These are phyloP conservation scores for Fagus crenata DNA, from an alignment of 306 rosid genomes.

Conservation along the genomic window DNA sequence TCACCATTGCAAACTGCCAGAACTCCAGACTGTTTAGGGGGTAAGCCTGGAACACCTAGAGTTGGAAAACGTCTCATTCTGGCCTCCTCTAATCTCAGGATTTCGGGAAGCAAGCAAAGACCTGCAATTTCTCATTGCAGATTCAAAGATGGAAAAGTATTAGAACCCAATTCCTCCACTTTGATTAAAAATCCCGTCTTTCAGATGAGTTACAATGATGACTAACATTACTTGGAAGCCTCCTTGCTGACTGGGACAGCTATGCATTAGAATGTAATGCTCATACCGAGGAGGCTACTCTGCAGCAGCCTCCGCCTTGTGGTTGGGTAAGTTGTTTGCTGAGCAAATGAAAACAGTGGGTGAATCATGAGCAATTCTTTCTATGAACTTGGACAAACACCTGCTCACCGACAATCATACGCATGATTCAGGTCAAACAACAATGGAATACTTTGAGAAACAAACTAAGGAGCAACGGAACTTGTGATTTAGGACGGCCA, in stretches of 20 bases:
- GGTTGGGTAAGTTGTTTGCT: neutral
- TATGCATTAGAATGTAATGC: neutral
- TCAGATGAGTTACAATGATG: slow-evolving; percentile 56
- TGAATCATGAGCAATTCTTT: neutral
- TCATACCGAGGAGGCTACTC: neutral
- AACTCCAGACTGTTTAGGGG: slow-evolving; percentile 26
- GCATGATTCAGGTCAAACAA: neutral
- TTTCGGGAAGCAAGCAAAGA: slow-evolving; percentile 38
- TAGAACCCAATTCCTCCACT: slow-evolving; percentile 29
- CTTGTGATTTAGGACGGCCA: neutral
- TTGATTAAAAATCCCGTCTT: slow-evolving; percentile 39
- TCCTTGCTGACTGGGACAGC: neutral
- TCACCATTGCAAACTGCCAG: slow-evolving; percentile 26
- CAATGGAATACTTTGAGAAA: neutral
- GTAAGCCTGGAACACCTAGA: slow-evolving; percentile 32
- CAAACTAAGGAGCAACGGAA: neutral
- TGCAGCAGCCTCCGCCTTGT: neutral
- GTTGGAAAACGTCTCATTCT: slow-evolving; percentile 55
- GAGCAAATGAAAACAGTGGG: neutral
- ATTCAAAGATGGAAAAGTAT: slow-evolving; percentile 32
- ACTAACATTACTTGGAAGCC: slow-evolving; percentile 29
- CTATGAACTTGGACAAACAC: neutral
- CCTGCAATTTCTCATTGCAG: slow-evolving; percentile 43
- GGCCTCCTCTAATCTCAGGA: slow-evolving; percentile 60
- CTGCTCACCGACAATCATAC: neutral